phyloP scores from a whole-genome alignment of 108 stramenopile species.

The Licmophora abbreviata region DNA sequence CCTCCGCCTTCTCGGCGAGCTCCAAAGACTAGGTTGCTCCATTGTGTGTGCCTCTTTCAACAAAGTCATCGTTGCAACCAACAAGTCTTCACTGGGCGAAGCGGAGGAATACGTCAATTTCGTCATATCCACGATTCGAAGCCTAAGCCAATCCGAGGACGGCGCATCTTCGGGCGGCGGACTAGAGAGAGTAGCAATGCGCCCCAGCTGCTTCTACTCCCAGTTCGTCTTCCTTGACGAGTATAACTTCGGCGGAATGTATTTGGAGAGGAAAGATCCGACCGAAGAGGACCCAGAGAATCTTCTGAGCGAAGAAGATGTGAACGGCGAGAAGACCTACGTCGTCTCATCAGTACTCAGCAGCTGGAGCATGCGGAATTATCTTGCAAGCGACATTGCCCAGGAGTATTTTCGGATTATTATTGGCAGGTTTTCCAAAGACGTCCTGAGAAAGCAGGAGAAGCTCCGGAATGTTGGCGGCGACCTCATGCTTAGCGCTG shows the following conservation, averaged over 20 bases:
- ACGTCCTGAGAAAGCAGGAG: slow-evolving; percentile 66
- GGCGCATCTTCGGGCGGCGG: slow-evolving; percentile 30
- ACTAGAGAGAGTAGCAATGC: slow-evolving; percentile 56
- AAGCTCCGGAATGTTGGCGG: slow-evolving; percentile 10
- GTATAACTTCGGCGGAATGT: slow-evolving; percentile 90
- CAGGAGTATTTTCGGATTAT: slow-evolving; percentile 81
- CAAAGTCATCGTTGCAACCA: slow-evolving; percentile 88
- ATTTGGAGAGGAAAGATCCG: slow-evolving; percentile 56
- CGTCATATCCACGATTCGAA: slow-evolving; percentile 77
- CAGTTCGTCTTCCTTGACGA: slow-evolving; percentile 90
- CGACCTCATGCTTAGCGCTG: slow-evolving; percentile 11
- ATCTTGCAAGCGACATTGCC: slow-evolving; percentile 68
- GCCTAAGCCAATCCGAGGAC: slow-evolving; percentile 5
- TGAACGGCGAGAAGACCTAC: slow-evolving; percentile 6
- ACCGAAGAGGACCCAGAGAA: slow-evolving; percentile 36
- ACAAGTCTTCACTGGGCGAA: slow-evolving; percentile 69
- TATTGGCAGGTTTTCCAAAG: slow-evolving; percentile 73
- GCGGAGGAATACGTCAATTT: slow-evolving; percentile 91
- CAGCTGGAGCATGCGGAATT: slow-evolving; percentile 82
- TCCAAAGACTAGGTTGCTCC: slow-evolving; percentile 91
- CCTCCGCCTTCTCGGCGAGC: slow-evolving; percentile 77
- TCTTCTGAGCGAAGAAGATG: slow-evolving; percentile 18
- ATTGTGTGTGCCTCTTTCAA: slow-evolving; percentile 90
- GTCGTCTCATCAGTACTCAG: slow-evolving; percentile 74
- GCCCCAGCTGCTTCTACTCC: slow-evolving; percentile 60